Conservation (phyloP, 2,329 filamentous ascomycete species). For the Ophiostoma perfectum region DNA sequence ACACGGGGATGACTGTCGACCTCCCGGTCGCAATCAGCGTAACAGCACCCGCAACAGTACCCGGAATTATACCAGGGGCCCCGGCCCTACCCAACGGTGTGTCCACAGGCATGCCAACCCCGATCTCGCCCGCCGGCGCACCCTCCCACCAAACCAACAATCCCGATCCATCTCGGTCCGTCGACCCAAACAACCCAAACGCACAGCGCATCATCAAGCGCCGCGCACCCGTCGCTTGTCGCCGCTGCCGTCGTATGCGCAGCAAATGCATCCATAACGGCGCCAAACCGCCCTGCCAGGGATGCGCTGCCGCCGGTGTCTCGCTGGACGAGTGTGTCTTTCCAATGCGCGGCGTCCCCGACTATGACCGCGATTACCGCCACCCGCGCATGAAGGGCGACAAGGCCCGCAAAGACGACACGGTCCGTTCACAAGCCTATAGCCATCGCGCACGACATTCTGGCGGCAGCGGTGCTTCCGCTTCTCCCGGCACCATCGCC, state of each 20-base stretch:
- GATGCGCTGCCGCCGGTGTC: slow-evolving; percentile 48
- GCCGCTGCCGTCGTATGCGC: slow-evolving; percentile 28
- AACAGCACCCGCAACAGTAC: too few relatives aligned
- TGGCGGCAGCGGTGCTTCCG: slow-evolving; percentile 12
- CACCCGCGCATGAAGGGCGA: slow-evolving; percentile 49
- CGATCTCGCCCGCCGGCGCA: background rate
- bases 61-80: too few relatives aligned
- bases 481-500: slow-evolving; percentile 20
- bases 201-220: slow-evolving; percentile 26
- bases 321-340: slow-evolving; percentile 47
- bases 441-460: slow-evolving; percentile 3
- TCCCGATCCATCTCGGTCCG: background rate
- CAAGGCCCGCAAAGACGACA: slow-evolving; percentile 36
- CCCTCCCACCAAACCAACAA: background rate
- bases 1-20: background rate
- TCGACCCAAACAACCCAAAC: background rate
- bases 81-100: too few relatives aligned
- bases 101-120: background rate
- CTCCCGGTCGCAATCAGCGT: background rate
- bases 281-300: slow-evolving; percentile 38
- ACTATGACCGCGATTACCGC: slow-evolving; percentile 51
- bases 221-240: slow-evolving; percentile 28
- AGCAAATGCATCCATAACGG: slow-evolving; percentile 28
- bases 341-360: slow-evolving; percentile 47
- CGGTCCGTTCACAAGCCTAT: background rate